Evolutionary conservation across 345 rosid species (phyloP).

Genomic region (Syzygium oleosum): DNA sequence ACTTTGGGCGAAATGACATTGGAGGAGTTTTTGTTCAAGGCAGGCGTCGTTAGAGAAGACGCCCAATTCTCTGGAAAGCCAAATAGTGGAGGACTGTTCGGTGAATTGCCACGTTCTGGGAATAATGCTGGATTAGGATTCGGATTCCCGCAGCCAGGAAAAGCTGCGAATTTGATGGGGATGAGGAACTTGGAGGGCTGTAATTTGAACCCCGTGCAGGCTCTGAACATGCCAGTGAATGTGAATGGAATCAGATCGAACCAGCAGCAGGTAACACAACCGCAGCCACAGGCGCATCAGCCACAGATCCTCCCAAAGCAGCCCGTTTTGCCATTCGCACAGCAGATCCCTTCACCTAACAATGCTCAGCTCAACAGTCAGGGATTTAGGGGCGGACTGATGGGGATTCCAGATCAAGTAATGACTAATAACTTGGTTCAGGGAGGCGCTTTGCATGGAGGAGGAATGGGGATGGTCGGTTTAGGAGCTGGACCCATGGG

Average conservation of each 20-base stretch:
- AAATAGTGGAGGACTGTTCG: slow-evolving; percentile 35
- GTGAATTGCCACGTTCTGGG: slow-evolving; percentile 18
- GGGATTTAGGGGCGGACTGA: slow-evolving; percentile 50
- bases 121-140: slow-evolving; percentile 32
- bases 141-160: slow-evolving; percentile 40
- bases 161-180: slow-evolving; percentile 24
- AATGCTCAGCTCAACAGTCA: slow-evolving; percentile 30
- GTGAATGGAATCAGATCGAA: slow-evolving; percentile 46
- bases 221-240: slow-evolving; percentile 54
- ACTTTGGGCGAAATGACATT: slow-evolving; percentile 88
- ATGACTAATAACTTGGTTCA: slow-evolving; percentile 39
- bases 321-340: slow-evolving; percentile 3
- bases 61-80: slow-evolving; percentile 27
- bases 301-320: slow-evolving; percentile 24
- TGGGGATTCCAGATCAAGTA: slow-evolving; percentile 45
- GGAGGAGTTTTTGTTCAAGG: slow-evolving; percentile 84
- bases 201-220: slow-evolving; percentile 35
- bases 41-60: slow-evolving; percentile 90
- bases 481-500: slow-evolving; percentile 34
- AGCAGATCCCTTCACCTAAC: slow-evolving; percentile 37
- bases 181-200: slow-evolving; percentile 16
- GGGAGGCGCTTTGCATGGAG: slow-evolving; percentile 35
- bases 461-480: slow-evolving; percentile 58
- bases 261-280: slow-evolving; percentile 21
- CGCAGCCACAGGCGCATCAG: slow-evolving; percentile 20